Conservation (phyloP, 116 monocot genomes). For the Posidonia oceanica region DNA sequence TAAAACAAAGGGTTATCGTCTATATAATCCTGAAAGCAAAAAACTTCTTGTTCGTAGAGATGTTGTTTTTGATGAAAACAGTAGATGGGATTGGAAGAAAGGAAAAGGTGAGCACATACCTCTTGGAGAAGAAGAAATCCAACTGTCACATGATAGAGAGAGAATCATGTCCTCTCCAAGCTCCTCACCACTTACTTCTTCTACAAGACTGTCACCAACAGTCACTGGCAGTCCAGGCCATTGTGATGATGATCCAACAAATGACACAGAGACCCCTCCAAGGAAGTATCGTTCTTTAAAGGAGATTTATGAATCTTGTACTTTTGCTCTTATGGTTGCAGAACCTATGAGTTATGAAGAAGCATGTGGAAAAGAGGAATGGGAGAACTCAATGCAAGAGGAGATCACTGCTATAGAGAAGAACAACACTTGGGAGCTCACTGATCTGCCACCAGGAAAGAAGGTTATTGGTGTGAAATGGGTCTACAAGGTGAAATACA, state of each 20-base stretch:
- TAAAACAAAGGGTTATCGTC: constrained; percentile 2
- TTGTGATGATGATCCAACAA: no score
- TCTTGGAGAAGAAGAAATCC: background rate
- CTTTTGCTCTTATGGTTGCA: constrained; percentile 7
- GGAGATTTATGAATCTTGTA: constrained; percentile 10
- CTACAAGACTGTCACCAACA: no score
- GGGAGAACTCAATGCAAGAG: constrained; percentile 2
- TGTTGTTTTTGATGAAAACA: constrained; percentile 13
- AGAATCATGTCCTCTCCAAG: no score
- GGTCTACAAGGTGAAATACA: constrained; percentile 10
- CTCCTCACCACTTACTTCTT: no score
- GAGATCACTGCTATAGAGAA: constrained; percentile 4
- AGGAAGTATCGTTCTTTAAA: constrained; percentile 4
- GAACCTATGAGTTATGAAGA: constrained; percentile 10
- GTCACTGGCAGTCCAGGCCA: no score
- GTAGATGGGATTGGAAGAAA: background rate
- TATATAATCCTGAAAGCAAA: constrained; percentile 13
- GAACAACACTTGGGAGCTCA: constrained; percentile 5
- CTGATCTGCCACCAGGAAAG: constrained; percentile 1
- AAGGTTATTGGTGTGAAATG: constrained; percentile 15
- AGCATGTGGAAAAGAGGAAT: constrained; percentile 2
- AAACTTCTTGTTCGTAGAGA: constrained; percentile 9
- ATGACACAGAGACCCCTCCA: constrained; percentile 2
- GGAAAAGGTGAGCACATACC: background rate
- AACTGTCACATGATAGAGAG: background rate